Conservation (phyloP, 108 stramenopile genomes). For the Discostella pseudostelligera region DNA sequence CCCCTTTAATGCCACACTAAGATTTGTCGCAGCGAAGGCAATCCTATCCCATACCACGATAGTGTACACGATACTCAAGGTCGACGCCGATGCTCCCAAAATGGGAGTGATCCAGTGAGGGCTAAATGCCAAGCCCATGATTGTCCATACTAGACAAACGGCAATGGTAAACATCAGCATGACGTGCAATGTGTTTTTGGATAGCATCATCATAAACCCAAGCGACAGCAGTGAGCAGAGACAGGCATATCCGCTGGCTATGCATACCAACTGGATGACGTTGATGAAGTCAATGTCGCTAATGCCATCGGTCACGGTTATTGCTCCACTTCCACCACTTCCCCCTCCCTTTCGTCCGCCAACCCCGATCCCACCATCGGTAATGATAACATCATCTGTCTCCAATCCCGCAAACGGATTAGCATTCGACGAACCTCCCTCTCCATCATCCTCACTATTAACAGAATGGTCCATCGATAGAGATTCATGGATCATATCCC, state of each 20-base stretch:
- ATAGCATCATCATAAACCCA: conserved; percentile 50
- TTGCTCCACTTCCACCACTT: not conserved
- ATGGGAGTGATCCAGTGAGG: conserved; percentile 17
- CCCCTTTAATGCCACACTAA: conserved; percentile 47
- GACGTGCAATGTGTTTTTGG: conserved; percentile 29
- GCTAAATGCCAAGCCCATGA: conserved; percentile 27
- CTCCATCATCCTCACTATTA: not conserved
- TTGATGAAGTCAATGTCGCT: conserved; percentile 44
- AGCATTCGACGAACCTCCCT: not conserved
- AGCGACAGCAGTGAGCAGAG: conserved; percentile 30
- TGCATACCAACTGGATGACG: conserved; percentile 34
- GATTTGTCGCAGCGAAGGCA: conserved; percentile 53
- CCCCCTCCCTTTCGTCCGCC: not conserved
- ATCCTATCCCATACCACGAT: conserved; percentile 47
- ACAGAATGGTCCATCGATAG: not conserved
- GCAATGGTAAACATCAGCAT: conserved; percentile 30
- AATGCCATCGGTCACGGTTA: conserved; percentile 3
- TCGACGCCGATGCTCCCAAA: conserved; percentile 17
- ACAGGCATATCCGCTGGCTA: conserved; percentile 39
- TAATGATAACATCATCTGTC: conserved; percentile 38
- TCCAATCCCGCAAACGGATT: conserved; percentile 43
- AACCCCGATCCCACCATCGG: not conserved
- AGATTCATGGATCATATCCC: conserved; percentile 15
- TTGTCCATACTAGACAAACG: conserved; percentile 24
- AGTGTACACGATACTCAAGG: conserved; percentile 37